phyloP scores from a whole-genome alignment of 768 basidiomycete species.

The Suillus paluster region DNA sequence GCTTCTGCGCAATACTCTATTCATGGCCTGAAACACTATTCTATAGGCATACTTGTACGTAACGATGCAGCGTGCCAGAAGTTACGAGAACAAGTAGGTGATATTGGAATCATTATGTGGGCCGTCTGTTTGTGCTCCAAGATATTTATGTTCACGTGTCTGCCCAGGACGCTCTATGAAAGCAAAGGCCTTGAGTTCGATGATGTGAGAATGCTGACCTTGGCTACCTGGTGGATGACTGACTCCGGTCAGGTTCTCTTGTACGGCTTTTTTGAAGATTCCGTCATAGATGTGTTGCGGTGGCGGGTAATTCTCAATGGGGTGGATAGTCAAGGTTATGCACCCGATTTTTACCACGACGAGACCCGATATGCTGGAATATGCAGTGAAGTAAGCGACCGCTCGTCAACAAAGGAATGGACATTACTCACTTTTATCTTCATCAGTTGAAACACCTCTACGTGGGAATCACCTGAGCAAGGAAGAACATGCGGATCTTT shows the following conservation, averaged over 20 bases:
- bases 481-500: slow-evolving; percentile 71
- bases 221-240: neutral
- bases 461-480: slow-evolving; percentile 71
- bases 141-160: neutral
- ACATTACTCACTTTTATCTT: neutral
- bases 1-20: neutral
- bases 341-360: slow-evolving; percentile 50
- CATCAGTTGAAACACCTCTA: slow-evolving; percentile 71
- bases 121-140: slow-evolving; percentile 19
- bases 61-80: slow-evolving; percentile 53
- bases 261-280: slow-evolving; percentile 78
- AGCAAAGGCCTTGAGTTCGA: slow-evolving; percentile 36
- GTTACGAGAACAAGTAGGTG: slow-evolving; percentile 54
- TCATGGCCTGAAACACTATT: neutral
- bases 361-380: slow-evolving; percentile 54
- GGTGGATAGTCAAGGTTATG: slow-evolving; percentile 31
- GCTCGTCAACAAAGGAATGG: neutral
- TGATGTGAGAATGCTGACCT: slow-evolving; percentile 14
- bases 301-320: slow-evolving; percentile 64
- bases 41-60: slow-evolving; percentile 72
- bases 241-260: slow-evolving; percentile 59
- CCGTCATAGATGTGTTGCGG: slow-evolving; percentile 48
- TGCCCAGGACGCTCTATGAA: slow-evolving; percentile 34
- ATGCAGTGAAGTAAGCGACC: slow-evolving; percentile 56
- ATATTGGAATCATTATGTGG: slow-evolving; percentile 65